These are phyloP conservation scores for Codiaeum variegatum DNA, from an alignment of 441 rosid genomes.

Conservation along the genomic window DNA sequence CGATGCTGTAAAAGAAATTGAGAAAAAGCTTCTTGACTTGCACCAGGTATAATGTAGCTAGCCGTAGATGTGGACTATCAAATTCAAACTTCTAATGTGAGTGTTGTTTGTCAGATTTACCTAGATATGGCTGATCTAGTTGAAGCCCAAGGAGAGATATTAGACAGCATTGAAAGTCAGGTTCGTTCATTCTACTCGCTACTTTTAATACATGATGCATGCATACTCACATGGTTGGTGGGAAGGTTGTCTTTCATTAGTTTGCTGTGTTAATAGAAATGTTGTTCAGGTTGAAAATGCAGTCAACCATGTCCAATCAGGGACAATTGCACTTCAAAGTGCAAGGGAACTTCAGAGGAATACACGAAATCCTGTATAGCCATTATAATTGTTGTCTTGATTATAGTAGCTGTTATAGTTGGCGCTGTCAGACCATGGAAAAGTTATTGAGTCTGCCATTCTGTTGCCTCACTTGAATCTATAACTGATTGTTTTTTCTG, in stretches of 20 bases:
- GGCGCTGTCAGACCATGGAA: background rate
- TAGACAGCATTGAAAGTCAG: constrained; percentile 86
- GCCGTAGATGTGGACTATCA: background rate
- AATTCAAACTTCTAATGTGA: constrained; percentile 12
- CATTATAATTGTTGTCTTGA: constrained; percentile 65
- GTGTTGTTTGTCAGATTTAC: constrained; percentile 53
- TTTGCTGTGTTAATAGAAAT: constrained; percentile 20
- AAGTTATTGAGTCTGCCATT: background rate
- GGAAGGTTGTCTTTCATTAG: constrained; percentile 7
- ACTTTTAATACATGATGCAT: background rate
- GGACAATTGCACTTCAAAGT: constrained; percentile 52
- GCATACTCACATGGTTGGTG: constrained; percentile 8
- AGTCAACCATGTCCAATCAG: constrained; percentile 73
- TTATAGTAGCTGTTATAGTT: constrained; percentile 54
- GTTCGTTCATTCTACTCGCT: constrained; percentile 29
- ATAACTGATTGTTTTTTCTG: background rate
- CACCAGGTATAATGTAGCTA: constrained; percentile 54
- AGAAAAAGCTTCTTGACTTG: constrained; percentile 86
- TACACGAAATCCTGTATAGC: constrained; percentile 70
- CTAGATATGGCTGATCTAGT: constrained; percentile 92
- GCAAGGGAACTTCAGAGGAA: constrained; percentile 61
- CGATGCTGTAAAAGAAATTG: constrained; percentile 81
- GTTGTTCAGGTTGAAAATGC: constrained; percentile 64
- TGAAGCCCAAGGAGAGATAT: constrained; percentile 89
- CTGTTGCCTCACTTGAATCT: background rate